A percentile compares a stretch with the other conserved stretches of the same genome.
These are phyloP conservation scores for Boletus albobrunnescens DNA, from an alignment of 1,284 basidiomycete genomes.

Conservation along the genomic window DNA sequence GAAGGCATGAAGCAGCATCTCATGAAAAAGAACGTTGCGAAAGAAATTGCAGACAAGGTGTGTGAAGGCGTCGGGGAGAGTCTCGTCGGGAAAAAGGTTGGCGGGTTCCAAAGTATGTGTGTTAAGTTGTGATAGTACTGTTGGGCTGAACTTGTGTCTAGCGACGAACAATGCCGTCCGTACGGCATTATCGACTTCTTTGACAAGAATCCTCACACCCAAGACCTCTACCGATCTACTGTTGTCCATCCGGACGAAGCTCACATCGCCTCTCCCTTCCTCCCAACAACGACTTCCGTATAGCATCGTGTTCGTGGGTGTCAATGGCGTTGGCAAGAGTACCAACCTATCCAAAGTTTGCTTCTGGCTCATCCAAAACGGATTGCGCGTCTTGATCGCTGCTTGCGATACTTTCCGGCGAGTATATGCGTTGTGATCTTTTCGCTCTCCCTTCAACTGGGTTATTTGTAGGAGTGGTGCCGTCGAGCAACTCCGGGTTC, in stretches of 20 bases:
- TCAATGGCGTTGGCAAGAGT: constrained; percentile 99
- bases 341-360: constrained; percentile 98
- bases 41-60: constrained; percentile 90
- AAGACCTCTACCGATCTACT: constrained; percentile 95
- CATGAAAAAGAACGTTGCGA: constrained; percentile 98
- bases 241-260: constrained; percentile 71
- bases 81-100: constrained; percentile 87
- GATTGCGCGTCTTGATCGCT: constrained; percentile 89
- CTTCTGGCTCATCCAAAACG: constrained; percentile 98
- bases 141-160: constrained; percentile 30
- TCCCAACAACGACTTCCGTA: constrained; percentile 82
- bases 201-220: constrained; percentile 93
- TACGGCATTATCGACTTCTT: constrained; percentile 76
- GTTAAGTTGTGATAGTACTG: neutral
- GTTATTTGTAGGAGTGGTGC: constrained; percentile 72
- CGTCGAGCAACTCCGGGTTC: constrained; percentile 95
- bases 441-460: neutral
- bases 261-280: constrained; percentile 64
- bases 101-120: constrained; percentile 78
- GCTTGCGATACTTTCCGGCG: constrained; percentile 97
- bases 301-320: constrained; percentile 96
- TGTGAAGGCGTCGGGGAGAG: constrained; percentile 90
- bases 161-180: constrained; percentile 85
- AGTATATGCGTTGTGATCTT: constrained; percentile 20
- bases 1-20: constrained; percentile 95